phyloP scores from a whole-genome alignment of 192 early-diverging fungal species.

The Dissophora globulifera region DNA sequence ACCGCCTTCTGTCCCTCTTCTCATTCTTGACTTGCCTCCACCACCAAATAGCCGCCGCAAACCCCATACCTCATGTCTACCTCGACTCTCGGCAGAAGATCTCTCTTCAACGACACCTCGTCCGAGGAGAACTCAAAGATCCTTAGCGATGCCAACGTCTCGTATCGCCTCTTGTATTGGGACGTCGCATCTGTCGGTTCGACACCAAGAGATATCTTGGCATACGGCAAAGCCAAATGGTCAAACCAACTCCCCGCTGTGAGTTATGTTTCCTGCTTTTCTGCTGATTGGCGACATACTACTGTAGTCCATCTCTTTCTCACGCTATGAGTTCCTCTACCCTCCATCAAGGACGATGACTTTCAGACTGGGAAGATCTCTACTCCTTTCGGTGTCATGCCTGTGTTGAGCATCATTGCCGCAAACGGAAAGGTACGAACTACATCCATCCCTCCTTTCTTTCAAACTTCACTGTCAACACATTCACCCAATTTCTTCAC shows the following conservation, averaged over 20 bases:
- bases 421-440: slow-evolving; percentile 30
- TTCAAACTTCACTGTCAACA: too few relatives aligned
- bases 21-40: too few relatives aligned
- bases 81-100: neutral
- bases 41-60: neutral
- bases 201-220: slow-evolving; percentile 22
- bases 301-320: neutral
- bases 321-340: neutral
- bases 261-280: neutral
- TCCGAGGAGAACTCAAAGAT: slow-evolving; percentile 24
- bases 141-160: slow-evolving; percentile 7
- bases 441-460: neutral
- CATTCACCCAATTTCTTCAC: too few relatives aligned
- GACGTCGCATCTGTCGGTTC: slow-evolving; percentile 15
- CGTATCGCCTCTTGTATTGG: slow-evolving; percentile 30
- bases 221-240: slow-evolving; percentile 37
- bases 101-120: neutral
- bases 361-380: slow-evolving; percentile 11
- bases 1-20: too few relatives aligned
- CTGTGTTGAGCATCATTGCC: slow-evolving; percentile 12
- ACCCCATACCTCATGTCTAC: neutral
- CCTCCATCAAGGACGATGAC: neutral
- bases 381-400: slow-evolving; percentile 34
- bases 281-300: neutral
- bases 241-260: slow-evolving; percentile 15